Percentiles rank a stretch among this genome's conserved stretches.
phyloP scores from a whole-genome alignment of 768 basidiomycete species.

The Pholiota conissans region DNA sequence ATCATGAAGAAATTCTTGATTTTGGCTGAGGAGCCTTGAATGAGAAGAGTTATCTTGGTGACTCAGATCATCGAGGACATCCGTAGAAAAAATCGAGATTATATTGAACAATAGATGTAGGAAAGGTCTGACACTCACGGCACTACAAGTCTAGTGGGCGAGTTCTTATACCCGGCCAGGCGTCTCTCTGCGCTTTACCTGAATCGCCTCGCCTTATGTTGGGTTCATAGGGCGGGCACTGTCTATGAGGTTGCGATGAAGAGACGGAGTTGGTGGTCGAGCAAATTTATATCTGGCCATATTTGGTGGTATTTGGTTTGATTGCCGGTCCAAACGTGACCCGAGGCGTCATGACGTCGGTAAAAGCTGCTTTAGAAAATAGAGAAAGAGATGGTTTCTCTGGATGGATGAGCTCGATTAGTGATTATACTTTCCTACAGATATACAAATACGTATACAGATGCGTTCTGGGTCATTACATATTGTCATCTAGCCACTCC shows the following conservation, averaged over 20 bases:
- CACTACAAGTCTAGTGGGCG: slow-evolving; percentile 48
- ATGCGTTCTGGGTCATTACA: slow-evolving; percentile 23
- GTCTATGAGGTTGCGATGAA: slow-evolving; percentile 66
- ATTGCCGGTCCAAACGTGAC: neutral
- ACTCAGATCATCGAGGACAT: too few species aligned
- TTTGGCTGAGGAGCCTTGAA: too few species aligned
- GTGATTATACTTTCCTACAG: slow-evolving; percentile 1
- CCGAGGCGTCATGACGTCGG: too few species aligned
- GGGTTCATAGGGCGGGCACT: slow-evolving; percentile 58
- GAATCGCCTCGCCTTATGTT: slow-evolving; percentile 63
- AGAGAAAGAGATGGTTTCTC: too few species aligned
- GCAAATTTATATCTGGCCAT: slow-evolving; percentile 3
- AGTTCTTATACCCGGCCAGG: slow-evolving; percentile 62
- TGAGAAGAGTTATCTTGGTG: too few species aligned
- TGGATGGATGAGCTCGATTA: too few species aligned
- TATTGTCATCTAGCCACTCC: slow-evolving; percentile 49
- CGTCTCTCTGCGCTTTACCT: slow-evolving; percentile 62
- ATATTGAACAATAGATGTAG: slow-evolving; percentile 39
- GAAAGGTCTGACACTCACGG: slow-evolving; percentile 67
- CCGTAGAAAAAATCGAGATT: too few species aligned
- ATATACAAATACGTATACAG: neutral
- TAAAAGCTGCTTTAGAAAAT: too few species aligned
- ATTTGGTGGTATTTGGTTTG: slow-evolving; percentile 12
- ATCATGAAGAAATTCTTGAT: too few species aligned
- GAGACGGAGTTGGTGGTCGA: slow-evolving; percentile 7